phyloP scores from a whole-genome alignment of 2,329 filamentous ascomycete genomes.

The Macroventuria anomochaeta region DNA sequence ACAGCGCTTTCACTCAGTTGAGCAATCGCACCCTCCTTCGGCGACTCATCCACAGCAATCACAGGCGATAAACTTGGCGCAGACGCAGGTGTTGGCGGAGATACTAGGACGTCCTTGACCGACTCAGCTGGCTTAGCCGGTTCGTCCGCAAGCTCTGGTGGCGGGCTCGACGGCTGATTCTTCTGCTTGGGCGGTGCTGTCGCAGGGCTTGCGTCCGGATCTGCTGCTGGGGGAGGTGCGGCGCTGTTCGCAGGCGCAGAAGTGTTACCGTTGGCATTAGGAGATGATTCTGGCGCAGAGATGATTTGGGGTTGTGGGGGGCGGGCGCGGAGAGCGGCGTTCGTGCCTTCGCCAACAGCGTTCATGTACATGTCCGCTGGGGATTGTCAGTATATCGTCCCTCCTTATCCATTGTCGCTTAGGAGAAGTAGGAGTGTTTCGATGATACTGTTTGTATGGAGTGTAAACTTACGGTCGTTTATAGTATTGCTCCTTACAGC shows the following conservation, averaged over 20 bases:
- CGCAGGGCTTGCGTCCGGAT: slow-evolving; percentile 28
- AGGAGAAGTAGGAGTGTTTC: no score
- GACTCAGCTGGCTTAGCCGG: background rate
- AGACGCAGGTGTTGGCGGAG: background rate
- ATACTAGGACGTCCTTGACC: background rate
- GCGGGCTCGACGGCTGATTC: slow-evolving; percentile 4
- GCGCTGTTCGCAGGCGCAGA: slow-evolving; percentile 17
- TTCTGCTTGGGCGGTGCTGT: slow-evolving; percentile 24
- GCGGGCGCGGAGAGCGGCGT: slow-evolving; percentile 15
- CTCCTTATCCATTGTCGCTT: background rate
- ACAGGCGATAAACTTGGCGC: slow-evolving; percentile 1
- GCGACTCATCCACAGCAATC: slow-evolving; percentile 3
- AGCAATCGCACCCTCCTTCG: background rate
- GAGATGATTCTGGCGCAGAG: slow-evolving; percentile 1
- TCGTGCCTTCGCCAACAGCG: slow-evolving; percentile 15
- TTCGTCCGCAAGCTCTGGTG: slow-evolving; percentile 3
- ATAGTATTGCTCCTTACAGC: slow-evolving; percentile 30
- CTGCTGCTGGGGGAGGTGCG: slow-evolving; percentile 18
- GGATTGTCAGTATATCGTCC: background rate
- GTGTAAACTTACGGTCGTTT: slow-evolving; percentile 25
- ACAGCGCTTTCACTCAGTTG: background rate
- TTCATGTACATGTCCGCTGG: slow-evolving; percentile 24
- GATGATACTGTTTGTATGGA: no score
- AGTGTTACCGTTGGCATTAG: slow-evolving; percentile 9
- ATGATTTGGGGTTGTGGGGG: slow-evolving; percentile 11